phyloP scores from a whole-genome alignment of 768 basidiomycete genomes.

The Suillus brevipes region DNA sequence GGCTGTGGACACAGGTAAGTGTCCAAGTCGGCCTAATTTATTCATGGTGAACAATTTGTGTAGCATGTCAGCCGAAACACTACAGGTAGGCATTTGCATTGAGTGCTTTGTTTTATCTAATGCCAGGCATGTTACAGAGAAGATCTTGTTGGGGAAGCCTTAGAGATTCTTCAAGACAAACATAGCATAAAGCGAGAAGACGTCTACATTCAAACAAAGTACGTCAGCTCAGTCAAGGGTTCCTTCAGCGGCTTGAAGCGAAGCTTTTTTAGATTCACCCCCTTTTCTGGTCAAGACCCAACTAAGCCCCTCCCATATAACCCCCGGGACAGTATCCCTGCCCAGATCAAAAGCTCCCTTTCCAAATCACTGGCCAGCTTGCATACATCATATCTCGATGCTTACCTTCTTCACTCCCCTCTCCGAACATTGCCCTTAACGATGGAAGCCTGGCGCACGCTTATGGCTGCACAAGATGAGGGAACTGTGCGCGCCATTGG shows the following conservation, averaged over 20 bases:
- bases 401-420: slow-evolving; percentile 79
- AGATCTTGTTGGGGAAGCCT: slow-evolving; percentile 77
- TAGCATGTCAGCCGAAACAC: slow-evolving; percentile 73
- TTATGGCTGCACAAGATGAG: slow-evolving; percentile 61
- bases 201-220: slow-evolving; percentile 83
- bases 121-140: slow-evolving; percentile 45
- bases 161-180: slow-evolving; percentile 52
- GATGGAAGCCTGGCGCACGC: slow-evolving; percentile 65
- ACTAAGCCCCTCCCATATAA: slow-evolving; percentile 76
- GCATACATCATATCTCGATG: slow-evolving; percentile 72
- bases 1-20: slow-evolving; percentile 79
- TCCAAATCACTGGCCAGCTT: slow-evolving; percentile 66
- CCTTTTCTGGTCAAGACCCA: slow-evolving; percentile 70
- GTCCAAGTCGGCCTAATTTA: not conserved
- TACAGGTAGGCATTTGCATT: slow-evolving; percentile 48
- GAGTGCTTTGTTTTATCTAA: not conserved
- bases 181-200: slow-evolving; percentile 68
- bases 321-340: slow-evolving; percentile 46
- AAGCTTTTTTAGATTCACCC: slow-evolving; percentile 57
- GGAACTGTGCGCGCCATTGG: slow-evolving; percentile 68
- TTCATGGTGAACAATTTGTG: slow-evolving; percentile 20
- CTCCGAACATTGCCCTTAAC: slow-evolving; percentile 58
- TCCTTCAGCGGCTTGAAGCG: not conserved
- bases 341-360: slow-evolving; percentile 66
- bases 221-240: slow-evolving; percentile 11